A percentile compares a stretch with the other conserved stretches of the same genome.
These are phyloP conservation scores for Coemansia aciculifera DNA, from an alignment of 192 early-diverging fungal species.

Conservation along the genomic window DNA sequence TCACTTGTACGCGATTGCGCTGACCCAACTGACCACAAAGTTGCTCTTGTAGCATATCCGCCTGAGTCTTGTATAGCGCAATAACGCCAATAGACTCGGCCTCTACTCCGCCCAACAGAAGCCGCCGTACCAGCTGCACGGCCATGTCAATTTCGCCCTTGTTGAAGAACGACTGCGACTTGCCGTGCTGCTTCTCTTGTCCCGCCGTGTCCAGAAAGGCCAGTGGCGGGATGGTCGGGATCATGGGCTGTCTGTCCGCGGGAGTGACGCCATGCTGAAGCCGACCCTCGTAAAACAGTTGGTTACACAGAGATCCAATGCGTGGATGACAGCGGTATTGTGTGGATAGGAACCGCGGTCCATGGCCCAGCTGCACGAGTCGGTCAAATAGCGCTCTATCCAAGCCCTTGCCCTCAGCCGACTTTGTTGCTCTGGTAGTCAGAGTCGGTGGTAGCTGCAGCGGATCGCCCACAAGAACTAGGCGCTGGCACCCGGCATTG, in stretches of 20 bases:
- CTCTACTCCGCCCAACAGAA: constrained; percentile 22
- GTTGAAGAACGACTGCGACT: constrained; percentile 55
- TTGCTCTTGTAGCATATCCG: constrained; percentile 42
- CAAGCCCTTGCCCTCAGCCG: constrained; percentile 59
- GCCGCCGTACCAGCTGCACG: constrained; percentile 25
- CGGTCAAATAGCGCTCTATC: constrained; percentile 85
- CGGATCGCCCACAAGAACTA: constrained; percentile 88
- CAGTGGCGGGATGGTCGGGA: constrained; percentile 41
- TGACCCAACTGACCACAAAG: constrained; percentile 20
- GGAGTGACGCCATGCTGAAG: constrained; percentile 40
- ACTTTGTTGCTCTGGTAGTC: constrained; percentile 52
- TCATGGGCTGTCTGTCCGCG: constrained; percentile 25
- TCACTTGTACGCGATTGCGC: constrained; percentile 43
- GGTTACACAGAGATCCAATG: constrained; percentile 51
- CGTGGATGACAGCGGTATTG: constrained; percentile 59
- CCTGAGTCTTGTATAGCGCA: constrained; percentile 51
- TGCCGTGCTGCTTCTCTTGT: constrained; percentile 43
- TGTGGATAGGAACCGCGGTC: constrained; percentile 37
- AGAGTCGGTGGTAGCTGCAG: constrained; percentile 84
- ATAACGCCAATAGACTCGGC: constrained; percentile 49
- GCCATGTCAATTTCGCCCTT: constrained; percentile 43
- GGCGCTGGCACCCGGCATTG: constrained; percentile 58
- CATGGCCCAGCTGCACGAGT: constrained; percentile 56
- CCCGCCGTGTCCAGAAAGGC: constrained; percentile 50
- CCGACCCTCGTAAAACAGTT: constrained; percentile 44